Evolutionary conservation across 148 eudicot species (phyloP), one percentile per base, ranked within the genome.

Genomic region (Chenopodium album): DNA sequence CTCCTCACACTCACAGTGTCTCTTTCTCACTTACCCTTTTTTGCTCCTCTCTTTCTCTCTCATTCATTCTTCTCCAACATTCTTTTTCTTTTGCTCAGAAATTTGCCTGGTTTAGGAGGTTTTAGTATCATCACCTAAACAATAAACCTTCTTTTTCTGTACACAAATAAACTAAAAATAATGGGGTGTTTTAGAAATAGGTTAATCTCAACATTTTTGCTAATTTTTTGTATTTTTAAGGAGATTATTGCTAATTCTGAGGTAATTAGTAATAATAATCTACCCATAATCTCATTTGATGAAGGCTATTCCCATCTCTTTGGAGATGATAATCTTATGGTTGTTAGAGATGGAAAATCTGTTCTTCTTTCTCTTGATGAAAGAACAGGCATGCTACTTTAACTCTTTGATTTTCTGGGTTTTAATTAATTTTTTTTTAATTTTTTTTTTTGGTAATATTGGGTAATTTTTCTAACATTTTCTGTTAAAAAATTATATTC

Each of bases 281-380:
- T 91, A 0, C 97, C 98, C 56, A 87, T 91, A 73, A 78, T 90
- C 16, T 87, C 98, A 2, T 95, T 95, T 85, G 98, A 93, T 80
- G 99, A 95, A 89, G 99, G 99, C 0, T 95, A 93, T 84, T 87
- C 99, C 3, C 98, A 93, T 28, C 85, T 93, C 7, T 95, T 95
- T 87, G 99, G 99, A 4, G 97, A 90, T 85, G 84, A 86, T 79
- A 95, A 95, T 91, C 89, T 95, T 31, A 90, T 92, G 90, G 90
- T 95, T 78, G 86, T 90, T 47, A 85, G 80, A 64, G 99, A 95
- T 89, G 98, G 99, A 7, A 92, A 95, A 84, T 84, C 94, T 59
- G 99, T 88, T 82, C 98, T 91, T 81, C 91, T 95, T 75, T 90
- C 94, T n/a, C 90, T 95, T 76, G 89, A 94, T 85, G 85, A 95